phyloP scores from a whole-genome alignment of 345 rosid species.

The Corchorus capsularis region DNA sequence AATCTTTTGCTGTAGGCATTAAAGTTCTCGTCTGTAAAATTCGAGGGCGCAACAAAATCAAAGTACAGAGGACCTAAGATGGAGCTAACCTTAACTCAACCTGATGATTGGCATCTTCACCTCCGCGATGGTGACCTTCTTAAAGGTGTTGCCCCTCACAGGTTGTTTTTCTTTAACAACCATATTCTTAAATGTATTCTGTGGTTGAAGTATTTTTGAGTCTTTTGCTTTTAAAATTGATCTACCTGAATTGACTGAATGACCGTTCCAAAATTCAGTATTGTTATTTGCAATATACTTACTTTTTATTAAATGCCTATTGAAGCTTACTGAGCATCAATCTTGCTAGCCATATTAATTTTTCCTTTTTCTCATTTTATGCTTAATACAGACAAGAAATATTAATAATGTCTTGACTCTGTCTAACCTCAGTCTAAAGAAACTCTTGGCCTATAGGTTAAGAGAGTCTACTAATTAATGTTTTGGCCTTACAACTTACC shows the following conservation, averaged over 20 bases:
- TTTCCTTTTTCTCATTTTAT: background rate
- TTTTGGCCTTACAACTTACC: background rate
- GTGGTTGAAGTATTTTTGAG: background rate
- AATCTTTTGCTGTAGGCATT: constrained; percentile 16
- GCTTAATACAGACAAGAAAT: background rate
- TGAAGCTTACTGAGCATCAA: background rate
- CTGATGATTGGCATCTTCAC: constrained; percentile 94
- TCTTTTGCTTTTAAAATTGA: background rate
- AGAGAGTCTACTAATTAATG: constrained; percentile 3
- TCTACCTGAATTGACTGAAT: background rate
- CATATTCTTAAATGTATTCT: background rate
- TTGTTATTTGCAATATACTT: background rate
- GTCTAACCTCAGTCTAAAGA: background rate
- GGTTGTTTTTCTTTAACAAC: constrained; percentile 34
- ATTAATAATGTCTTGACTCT: background rate
- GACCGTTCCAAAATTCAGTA: background rate
- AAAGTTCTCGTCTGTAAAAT: constrained; percentile 2
- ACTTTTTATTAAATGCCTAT: background rate
- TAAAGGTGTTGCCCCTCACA: constrained; percentile 72
- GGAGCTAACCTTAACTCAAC: constrained; percentile 72
- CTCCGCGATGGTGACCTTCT: constrained; percentile 78
- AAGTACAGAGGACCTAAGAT: constrained; percentile 37
- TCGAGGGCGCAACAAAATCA: constrained; percentile 21
- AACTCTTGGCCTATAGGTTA: background rate
- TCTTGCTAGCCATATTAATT: background rate